Base-by-base conservation (phyloP, 495 filamentous ascomycete species). In the Hypoxylon fuscum region DNA sequence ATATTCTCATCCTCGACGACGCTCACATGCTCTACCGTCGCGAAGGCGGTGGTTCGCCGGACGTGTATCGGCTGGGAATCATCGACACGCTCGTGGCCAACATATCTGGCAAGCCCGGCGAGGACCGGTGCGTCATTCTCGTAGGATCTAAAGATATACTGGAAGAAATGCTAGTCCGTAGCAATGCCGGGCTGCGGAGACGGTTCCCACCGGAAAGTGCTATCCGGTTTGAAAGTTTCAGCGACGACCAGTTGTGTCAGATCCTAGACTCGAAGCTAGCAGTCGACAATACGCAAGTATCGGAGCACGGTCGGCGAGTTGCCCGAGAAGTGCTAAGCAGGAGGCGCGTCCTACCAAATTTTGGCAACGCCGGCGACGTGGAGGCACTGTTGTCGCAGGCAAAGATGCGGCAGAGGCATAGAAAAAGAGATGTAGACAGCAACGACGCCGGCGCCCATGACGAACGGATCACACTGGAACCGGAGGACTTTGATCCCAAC, bases 1-100 rank as follows among this genome's bases (percentile, higher is more conserved):
- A 92, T 63, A 86, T 92, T n/a, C 78, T 92, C 1, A 81, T 92
- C 5, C 90, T 92, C n/a, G 89, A 93, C 59, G 89, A 92, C 56
- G 88, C 87, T 0, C 91, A 93, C 55, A 79, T 77, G 59, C 73
- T 88, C 0, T 79, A 73, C 52, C 51, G 62, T 1, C 75, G 76
- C 29, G 66, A 53, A 3, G 54, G 66, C 27, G 64, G 62, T 11
- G 53, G 46, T 25, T 68, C 66, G n/a, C 52, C 32, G 56, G 85
- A 91, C 61, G 59, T 66, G 1, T 91, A 77, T 76, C 85, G 81
- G 58, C 84, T 77, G 1, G 86, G 84, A 1, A 83, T 89, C 17
- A 75, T 89, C 8, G 87, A 90, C 49, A 92, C 90, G 4, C 85
- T 93, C n/a, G 90, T 93, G 2, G 86, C 88, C 0, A 87, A 92